Evolutionary conservation across 2,329 filamentous ascomycete species (phyloP).

Genomic region (Falciphora oryzae): DNA sequence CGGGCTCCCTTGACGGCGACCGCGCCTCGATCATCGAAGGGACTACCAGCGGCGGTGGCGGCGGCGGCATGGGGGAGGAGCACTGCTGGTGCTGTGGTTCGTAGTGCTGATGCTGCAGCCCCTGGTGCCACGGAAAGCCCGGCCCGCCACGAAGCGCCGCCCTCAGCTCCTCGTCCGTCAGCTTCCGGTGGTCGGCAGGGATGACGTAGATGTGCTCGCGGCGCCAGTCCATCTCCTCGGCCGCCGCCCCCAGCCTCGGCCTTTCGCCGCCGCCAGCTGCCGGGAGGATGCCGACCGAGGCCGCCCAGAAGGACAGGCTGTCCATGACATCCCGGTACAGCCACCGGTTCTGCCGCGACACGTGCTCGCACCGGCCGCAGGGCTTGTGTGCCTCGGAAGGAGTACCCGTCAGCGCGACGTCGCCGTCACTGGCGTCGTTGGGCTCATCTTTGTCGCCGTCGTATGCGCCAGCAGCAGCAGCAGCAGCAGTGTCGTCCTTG

Average conservation of each 20-base stretch:
- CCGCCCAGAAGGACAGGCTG: neutral
- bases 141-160: too few species aligned
- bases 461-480: too few species aligned
- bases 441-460: too few species aligned
- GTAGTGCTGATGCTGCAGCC: too few species aligned
- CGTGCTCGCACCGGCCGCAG: constrained; percentile 1
- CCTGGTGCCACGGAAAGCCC: too few species aligned
- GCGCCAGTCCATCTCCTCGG: constrained; percentile 8
- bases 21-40: too few species aligned
- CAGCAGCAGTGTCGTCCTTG: too few species aligned
- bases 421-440: too few species aligned
- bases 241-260: neutral
- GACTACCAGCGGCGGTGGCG: too few species aligned
- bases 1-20: too few species aligned
- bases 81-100: too few species aligned
- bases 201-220: constrained; percentile 7
- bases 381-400: neutral
- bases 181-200: constrained; percentile 7
- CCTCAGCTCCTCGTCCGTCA: constrained; percentile 5
- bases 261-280: neutral
- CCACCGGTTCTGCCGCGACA: neutral
- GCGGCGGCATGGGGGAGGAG: too few species aligned
- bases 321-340: neutral
- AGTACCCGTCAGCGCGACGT: neutral
- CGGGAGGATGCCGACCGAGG: neutral